These are phyloP conservation scores for Thalia dealbata DNA, from an alignment of 176 grass and related monocot species.

Conservation along the genomic window DNA sequence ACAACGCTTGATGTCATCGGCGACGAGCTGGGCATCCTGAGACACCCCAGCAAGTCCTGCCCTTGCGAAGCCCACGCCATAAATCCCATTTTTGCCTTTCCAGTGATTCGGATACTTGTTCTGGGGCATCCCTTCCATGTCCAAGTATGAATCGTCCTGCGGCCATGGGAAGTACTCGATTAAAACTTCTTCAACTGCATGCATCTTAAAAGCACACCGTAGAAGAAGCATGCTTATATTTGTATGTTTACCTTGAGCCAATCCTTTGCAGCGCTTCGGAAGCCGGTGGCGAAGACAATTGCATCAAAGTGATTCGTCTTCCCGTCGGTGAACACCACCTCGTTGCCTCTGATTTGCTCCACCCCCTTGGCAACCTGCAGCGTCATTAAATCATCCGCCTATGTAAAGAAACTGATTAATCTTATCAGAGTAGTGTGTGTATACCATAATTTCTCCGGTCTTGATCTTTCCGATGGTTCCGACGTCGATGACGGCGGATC, in stretches of 20 bases:
- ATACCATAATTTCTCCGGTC: constrained; percentile 28
- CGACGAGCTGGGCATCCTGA: constrained; percentile 23
- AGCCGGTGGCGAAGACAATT: constrained; percentile 43
- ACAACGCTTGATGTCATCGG: constrained; percentile 11
- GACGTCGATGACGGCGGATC: constrained; percentile 30
- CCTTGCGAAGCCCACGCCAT: constrained; percentile 19
- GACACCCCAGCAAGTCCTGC: constrained; percentile 25
- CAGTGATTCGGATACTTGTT: constrained; percentile 22
- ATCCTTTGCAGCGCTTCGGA: constrained; percentile 20
- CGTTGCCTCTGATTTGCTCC: constrained; percentile 7
- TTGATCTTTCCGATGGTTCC: constrained; percentile 30
- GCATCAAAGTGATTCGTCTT: constrained; percentile 9
- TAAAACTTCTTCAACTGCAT: too few species aligned
- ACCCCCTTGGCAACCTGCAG: not conserved
- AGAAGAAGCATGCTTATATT: too few species aligned
- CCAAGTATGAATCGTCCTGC: constrained; percentile 9
- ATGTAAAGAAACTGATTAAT: not conserved
- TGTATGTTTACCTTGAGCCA: constrained; percentile 45
- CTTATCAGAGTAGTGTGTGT: too few species aligned
- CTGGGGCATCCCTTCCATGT: constrained; percentile 13
- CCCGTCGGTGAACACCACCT: constrained; percentile 14
- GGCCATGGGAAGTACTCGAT: not conserved
- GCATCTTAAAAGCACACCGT: too few species aligned
- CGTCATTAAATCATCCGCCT: too few species aligned
- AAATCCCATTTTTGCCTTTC: constrained; percentile 34